Conservation (phyloP, 1,139 yeast species). For the Taphrina confusa region DNA sequence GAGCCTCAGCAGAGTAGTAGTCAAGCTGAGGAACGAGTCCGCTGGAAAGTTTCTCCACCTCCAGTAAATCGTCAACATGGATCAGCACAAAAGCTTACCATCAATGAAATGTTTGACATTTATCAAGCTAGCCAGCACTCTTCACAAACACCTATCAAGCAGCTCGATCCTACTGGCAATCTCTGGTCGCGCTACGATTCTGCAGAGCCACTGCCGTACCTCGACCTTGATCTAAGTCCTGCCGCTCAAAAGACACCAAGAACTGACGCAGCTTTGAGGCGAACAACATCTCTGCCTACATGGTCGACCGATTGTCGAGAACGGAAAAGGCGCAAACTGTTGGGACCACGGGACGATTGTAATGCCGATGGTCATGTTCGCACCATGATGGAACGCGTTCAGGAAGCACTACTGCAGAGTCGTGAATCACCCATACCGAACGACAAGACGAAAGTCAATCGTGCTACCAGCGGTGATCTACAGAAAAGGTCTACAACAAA, state of each 20-base stretch:
- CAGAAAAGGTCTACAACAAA: not conserved
- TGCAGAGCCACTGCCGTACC: constrained; percentile 15
- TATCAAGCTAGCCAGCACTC: constrained; percentile 21
- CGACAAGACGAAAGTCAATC: not conserved
- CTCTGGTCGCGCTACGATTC: constrained; percentile 27
- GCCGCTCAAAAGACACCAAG: constrained; percentile 1
- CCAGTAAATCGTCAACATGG: constrained; percentile 1
- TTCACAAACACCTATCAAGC: constrained; percentile 22
- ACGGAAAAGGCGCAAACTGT: constrained; percentile 11
- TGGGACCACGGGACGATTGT: not conserved
- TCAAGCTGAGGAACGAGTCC: constrained; percentile 19
- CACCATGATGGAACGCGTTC: constrained; percentile 29
- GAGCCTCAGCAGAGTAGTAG: constrained; percentile 5
- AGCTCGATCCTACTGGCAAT: constrained; percentile 19
- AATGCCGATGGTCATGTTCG: constrained; percentile 1
- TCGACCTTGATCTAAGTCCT: constrained; percentile 26
- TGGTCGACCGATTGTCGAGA: constrained; percentile 18
- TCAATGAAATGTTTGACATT: constrained; percentile 31
- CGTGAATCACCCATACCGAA: not conserved
- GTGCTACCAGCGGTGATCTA: not conserved
- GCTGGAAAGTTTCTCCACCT: constrained; percentile 22
- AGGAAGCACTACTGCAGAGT: constrained; percentile 11
- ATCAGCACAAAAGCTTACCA: constrained; percentile 28
- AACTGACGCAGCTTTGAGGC: constrained; percentile 15
- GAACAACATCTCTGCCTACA: constrained; percentile 26